Evolutionary conservation across 306 rosid species (phyloP), one percentile per base, ranked within the genome.

Genomic region (Cotoneaster glaucophyllus): DNA sequence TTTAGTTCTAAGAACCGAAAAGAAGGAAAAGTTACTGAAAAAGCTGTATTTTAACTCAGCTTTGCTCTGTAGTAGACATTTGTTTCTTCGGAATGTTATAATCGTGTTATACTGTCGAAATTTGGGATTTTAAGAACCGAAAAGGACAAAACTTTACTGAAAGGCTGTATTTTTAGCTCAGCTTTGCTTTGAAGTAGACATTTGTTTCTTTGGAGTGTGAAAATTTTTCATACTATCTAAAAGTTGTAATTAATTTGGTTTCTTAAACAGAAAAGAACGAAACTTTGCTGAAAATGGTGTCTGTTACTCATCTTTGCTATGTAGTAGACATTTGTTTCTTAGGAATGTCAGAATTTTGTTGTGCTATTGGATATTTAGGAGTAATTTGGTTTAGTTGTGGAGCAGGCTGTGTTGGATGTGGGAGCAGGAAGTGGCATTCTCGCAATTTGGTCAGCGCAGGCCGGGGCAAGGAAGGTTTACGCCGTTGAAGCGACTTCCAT

Each of bases 381-480:
- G 37, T 69, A 74, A 78, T 80, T 68, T 67, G 76, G 56, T 69
- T 74, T 54, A 29, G 11, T 79, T 81, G 67, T 73, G 82, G 90
- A 71, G 80, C 79, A 95, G 99, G 77, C 87, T 80, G 99, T 95
- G 74, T 92, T 95, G 86, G 99, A 95, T 85, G 98, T 95, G 81
- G 99, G 99, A 79, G 84, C 99, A 26, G 99, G 99, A 70, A 95
- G 99, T 81, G 99, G 99, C 71, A 95, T 95, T 86, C 97, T 95
- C 15, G 99, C 99, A 57, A 92, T 95, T 73, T 95, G 99, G 99
- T 89, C 99, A 3, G 99, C 93, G 1, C 99, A 95, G 71, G 99
- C 98, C 1, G 99, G 99, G 71, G 99, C 99, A 0, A 92, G 86
- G 91, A 95, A 95, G 86, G 99, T 95, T 17, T 95, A 92, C 79